phyloP scores from a whole-genome alignment of 2,329 filamentous ascomycete species.

The Penicillium sp. region DNA sequence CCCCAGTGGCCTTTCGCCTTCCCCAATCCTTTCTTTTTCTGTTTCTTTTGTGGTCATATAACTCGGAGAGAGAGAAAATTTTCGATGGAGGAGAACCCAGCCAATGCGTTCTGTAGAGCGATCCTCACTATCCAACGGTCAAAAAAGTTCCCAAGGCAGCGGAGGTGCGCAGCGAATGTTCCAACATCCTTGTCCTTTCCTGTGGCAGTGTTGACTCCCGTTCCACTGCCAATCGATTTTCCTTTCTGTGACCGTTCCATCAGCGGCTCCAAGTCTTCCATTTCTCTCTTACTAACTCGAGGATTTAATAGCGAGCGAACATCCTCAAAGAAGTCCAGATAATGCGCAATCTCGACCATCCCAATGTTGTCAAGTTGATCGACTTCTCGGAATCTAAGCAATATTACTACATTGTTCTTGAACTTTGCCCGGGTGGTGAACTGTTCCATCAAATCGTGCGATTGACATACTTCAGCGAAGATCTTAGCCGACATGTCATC shows the following conservation, averaged over 20 bases:
- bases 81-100: constrained; percentile 38
- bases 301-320: constrained; percentile 74
- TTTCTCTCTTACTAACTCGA: constrained; percentile 27
- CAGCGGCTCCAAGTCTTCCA: constrained; percentile 17
- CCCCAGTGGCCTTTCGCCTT: constrained; percentile 28
- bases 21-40: constrained; percentile 28
- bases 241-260: constrained; percentile 5
- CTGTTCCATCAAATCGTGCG: constrained; percentile 98
- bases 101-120: constrained; percentile 70
- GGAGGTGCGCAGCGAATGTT: constrained; percentile 74
- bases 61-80: background rate
- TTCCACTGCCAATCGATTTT: background rate
- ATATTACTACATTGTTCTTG: constrained; percentile 97
- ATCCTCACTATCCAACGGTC: constrained; percentile 92
- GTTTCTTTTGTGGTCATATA: constrained; percentile 21
- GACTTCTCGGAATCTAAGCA: constrained; percentile 92
- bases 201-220: constrained; percentile 6
- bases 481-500: constrained; percentile 92
- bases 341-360: constrained; percentile 95
- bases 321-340: constrained; percentile 99
- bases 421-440: constrained; percentile 92
- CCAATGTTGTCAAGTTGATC: constrained; percentile 91
- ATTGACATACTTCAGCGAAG: constrained; percentile 96
- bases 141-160: constrained; percentile 92
- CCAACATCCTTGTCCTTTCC: constrained; percentile 33